A percentile compares a stretch with the other conserved stretches of the same genome.
Evolutionary conservation across 169 alveolate genomes (phyloP).

Genomic region (Cryptosporidium bovis): DNA sequence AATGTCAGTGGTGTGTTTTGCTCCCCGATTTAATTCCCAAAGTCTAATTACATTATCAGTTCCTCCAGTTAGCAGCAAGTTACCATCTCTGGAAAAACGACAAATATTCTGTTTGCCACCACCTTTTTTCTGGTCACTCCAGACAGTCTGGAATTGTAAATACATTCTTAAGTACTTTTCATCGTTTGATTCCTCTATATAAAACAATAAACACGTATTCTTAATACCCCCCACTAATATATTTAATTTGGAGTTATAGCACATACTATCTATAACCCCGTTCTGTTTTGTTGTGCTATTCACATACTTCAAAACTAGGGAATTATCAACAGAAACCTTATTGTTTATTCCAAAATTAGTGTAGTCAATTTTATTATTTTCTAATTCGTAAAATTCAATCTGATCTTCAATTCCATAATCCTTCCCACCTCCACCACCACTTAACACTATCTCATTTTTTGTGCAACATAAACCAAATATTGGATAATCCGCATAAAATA

Average conservation of each 20-base stretch:
- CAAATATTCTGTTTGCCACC: conserved; percentile 37
- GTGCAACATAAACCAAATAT: conserved; percentile 69
- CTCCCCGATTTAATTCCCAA: conserved; percentile 16
- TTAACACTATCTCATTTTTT: conserved; percentile 16
- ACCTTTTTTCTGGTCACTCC: conserved; percentile 50
- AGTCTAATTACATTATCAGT: conserved; percentile 46
- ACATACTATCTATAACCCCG: conserved; percentile 58
- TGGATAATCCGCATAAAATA: conserved; percentile 70
- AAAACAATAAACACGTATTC: conserved; percentile 44
- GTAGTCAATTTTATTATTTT: background rate
- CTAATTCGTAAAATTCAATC: conserved; percentile 43
- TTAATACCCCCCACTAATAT: conserved; percentile 63
- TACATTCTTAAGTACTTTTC: conserved; percentile 34
- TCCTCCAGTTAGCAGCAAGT: conserved; percentile 56
- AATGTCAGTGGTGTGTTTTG: conserved; percentile 6
- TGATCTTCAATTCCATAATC: conserved; percentile 74
- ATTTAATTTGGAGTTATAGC: conserved; percentile 33
- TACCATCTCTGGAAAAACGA: conserved; percentile 59
- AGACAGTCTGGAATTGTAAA: conserved; percentile 59
- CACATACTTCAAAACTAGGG: conserved; percentile 24
- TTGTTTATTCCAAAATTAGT: conserved; percentile 20
- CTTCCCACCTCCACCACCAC: conserved; percentile 75
- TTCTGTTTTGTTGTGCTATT: conserved; percentile 56
- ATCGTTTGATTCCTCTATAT: conserved; percentile 7
- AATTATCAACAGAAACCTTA: conserved; percentile 28